Evolutionary conservation across 73 alveolate genomes (phyloP).

Genomic region (Paraurostyla sp.): DNA sequence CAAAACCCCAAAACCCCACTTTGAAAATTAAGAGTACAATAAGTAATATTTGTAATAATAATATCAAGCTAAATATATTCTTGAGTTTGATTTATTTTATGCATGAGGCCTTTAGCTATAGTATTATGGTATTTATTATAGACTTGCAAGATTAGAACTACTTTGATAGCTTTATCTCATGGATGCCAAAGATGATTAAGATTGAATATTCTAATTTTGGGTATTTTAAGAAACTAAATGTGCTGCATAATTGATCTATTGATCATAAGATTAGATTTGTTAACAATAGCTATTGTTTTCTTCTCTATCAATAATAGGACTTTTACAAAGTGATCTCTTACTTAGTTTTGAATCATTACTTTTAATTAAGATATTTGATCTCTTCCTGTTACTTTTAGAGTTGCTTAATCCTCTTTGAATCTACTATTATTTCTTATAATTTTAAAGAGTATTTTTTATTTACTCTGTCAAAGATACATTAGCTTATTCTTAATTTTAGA

Average conservation of each 20-base stretch:
- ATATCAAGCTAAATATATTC: too few species aligned
- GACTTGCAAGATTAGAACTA: too few species aligned
- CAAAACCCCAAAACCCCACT: neutral
- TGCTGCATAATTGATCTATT: too few species aligned
- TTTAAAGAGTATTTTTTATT: slow-evolving; percentile 17
- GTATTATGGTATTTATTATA: neutral
- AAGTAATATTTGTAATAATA: too few species aligned
- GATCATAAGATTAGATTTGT: too few species aligned
- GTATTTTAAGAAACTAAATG: too few species aligned
- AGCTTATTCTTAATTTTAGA: neutral
- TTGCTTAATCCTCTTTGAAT: neutral
- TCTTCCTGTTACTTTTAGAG: neutral
- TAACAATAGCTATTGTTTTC: too few species aligned
- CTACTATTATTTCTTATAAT: neutral
- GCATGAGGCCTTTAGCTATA: neutral
- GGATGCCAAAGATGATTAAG: too few species aligned
- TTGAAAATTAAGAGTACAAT: too few species aligned
- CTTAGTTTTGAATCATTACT: neutral
- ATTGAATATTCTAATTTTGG: too few species aligned
- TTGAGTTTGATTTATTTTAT: too few species aligned
- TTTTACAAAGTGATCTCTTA: neutral
- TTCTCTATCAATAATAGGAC: slow-evolving; percentile 22
- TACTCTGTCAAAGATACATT: slow-evolving; percentile 10
- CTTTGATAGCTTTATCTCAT: too few species aligned
- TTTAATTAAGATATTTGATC: neutral